These are phyloP conservation scores for Penicillium atrosanguineum DNA, from an alignment of 495 filamentous ascomycete species.

Conservation along the genomic window DNA sequence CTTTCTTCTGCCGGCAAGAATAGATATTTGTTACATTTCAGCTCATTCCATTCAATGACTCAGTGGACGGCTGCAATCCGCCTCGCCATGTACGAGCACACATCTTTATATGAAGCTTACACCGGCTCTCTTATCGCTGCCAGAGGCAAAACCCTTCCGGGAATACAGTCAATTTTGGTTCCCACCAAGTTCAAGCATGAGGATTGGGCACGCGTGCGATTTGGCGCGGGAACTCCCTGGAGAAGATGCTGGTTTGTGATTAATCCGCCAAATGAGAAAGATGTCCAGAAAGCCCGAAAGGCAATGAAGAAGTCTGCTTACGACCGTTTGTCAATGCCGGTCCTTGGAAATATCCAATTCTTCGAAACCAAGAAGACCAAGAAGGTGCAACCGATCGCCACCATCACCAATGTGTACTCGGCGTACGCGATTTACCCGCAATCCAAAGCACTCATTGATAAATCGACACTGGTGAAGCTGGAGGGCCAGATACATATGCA, in stretches of 20 bases:
- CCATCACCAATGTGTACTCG: constrained; percentile 84
- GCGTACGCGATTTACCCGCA: constrained; percentile 96
- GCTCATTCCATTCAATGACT: constrained; percentile 85
- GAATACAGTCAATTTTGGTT: constrained; percentile 82
- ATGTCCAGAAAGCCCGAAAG: constrained; percentile 78
- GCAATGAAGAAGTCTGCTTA: constrained; percentile 85
- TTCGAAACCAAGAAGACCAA: constrained; percentile 94
- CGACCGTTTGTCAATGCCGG: constrained; percentile 60
- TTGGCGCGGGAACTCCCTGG: constrained; percentile 96
- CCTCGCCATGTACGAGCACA: constrained; percentile 91
- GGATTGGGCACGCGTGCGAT: constrained; percentile 94
- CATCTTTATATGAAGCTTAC: constrained; percentile 92
- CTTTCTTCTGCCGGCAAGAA: constrained; percentile 94
- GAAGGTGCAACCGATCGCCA: constrained; percentile 85
- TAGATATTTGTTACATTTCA: constrained; percentile 93
- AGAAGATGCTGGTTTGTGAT: constrained; percentile 95
- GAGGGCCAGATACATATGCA: constrained; percentile 90
- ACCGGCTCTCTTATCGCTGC: constrained; percentile 94
- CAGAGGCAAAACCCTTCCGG: constrained; percentile 85
- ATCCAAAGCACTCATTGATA: constrained; percentile 86
- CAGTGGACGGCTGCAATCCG: constrained; percentile 97
- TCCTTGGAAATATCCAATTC: constrained; percentile 90
- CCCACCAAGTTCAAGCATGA: constrained; percentile 70
- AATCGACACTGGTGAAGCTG: constrained; percentile 90
- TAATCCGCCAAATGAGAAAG: constrained; percentile 87